Conservation (phyloP, 345 rosid species). For the Bruguiera sexangula region DNA sequence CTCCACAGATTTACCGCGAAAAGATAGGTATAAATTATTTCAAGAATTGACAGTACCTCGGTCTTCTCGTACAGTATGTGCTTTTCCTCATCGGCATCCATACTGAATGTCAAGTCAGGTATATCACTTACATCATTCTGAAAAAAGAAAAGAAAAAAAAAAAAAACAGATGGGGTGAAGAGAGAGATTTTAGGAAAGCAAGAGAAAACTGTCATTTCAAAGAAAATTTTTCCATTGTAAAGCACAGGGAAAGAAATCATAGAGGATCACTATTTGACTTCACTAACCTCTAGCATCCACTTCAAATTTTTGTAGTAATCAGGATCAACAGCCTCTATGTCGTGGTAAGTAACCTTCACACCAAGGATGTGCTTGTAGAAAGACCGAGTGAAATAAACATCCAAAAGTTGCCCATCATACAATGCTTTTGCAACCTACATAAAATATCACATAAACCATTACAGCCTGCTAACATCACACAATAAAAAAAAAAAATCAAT, state of each 20-base stretch:
- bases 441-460: slow-evolving; percentile 15
- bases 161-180: background rate
- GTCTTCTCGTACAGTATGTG: slow-evolving; percentile 93
- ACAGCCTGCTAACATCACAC: background rate
- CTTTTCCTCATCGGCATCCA: slow-evolving; percentile 97
- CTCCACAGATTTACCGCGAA: background rate
- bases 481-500: slow-evolving; percentile 4
- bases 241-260: background rate
- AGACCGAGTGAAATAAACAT: slow-evolving; percentile 93
- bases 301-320: slow-evolving; percentile 94
- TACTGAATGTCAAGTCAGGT: slow-evolving; percentile 91
- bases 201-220: background rate
- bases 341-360: slow-evolving; percentile 96
- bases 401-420: slow-evolving; percentile 95
- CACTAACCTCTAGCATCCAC: slow-evolving; percentile 94
- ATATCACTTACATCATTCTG: slow-evolving; percentile 89
- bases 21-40: background rate
- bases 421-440: slow-evolving; percentile 89
- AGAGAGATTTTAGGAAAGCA: background rate
- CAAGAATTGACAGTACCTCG: slow-evolving; percentile 46
- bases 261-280: slow-evolving; percentile 6
- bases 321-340: slow-evolving; percentile 99
- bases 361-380: slow-evolving; percentile 95
- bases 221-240: background rate
- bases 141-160: slow-evolving; percentile 6